Conservation (phyloP, 768 basidiomycete genomes). For the Gymnopilus junonius region DNA sequence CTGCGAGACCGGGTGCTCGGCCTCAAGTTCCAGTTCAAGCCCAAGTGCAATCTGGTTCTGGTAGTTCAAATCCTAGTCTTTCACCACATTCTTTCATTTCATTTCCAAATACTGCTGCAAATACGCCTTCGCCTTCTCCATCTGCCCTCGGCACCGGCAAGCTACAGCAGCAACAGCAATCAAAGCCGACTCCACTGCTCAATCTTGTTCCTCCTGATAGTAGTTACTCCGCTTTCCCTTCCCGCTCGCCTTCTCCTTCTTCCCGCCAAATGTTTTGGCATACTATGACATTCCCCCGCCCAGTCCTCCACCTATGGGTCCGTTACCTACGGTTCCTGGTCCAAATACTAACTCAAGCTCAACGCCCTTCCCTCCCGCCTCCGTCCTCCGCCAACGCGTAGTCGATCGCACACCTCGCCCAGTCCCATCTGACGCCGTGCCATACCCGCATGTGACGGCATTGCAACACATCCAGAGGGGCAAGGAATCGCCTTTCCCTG, state of each 20-base stretch:
- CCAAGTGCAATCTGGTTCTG: neutral
- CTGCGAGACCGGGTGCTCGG: neutral
- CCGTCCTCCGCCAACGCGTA: slow-evolving; percentile 26
- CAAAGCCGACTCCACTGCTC: neutral
- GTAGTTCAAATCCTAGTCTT: neutral
- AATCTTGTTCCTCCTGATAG: neutral
- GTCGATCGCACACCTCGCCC: slow-evolving; percentile 21
- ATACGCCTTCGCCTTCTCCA: neutral
- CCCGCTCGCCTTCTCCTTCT: slow-evolving; percentile 8
- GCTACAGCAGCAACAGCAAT: neutral
- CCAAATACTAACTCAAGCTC: neutral
- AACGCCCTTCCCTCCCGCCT: slow-evolving; percentile 19
- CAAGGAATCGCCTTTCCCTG: slow-evolving; percentile 54
- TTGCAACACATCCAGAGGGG: slow-evolving; percentile 43
- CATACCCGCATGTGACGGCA: slow-evolving; percentile 1
- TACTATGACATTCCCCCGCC: slow-evolving; percentile 56
- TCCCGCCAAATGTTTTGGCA: slow-evolving; percentile 45
- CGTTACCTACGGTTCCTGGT: slow-evolving; percentile 42
- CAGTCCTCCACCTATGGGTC: slow-evolving; percentile 51
- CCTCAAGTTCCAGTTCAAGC: neutral
- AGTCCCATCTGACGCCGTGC: slow-evolving; percentile 14
- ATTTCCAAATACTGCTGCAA: slow-evolving; percentile 1
- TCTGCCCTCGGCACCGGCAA: neutral
- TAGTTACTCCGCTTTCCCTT: neutral
- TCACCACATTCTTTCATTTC: slow-evolving; percentile 1